Base-by-base conservation (phyloP, 1,139 yeast genomes). In the Candida anutae region DNA sequence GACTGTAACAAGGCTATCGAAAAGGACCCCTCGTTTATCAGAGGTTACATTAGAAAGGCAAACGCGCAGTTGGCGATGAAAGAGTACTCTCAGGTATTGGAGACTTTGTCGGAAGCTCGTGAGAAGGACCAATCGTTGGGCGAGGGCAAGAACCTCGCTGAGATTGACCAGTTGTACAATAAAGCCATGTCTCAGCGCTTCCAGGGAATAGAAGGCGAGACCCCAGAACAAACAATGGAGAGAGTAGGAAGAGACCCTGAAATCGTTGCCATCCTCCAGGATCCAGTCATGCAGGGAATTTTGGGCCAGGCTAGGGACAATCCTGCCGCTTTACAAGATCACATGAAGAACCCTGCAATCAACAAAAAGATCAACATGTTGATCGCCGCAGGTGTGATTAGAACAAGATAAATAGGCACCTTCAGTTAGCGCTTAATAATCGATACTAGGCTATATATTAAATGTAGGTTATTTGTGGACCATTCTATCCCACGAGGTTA, bases 41-140 rank as follows among this genome's bases (percentile, higher is more conserved):
- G 95, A 64, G 98, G 98, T 4, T 93, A 88, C 56, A 83, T 93
- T 42, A 80, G 98, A 62, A 93, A 90, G 68, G 98, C 98, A 25
- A 84, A 79, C 42, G 95, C 96, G 16, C 87, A 81, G 62, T 72
- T 87, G 53, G 88, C 94, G 25, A 83, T 85, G 75, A 81, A 81
- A 55, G 95, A 90, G 48, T 90, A 74, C 59, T 67, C 83, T 32
- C 72, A 75, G 46, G 85, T 88, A 36, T 69, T 84, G 53, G 94
- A 84, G 43, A 84, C 96, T 11, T 69, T 90, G 43, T 77, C 75
- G 32, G 69, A 53, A 16, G 98, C 95, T 10, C 79, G 93, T 48
- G 68, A 65, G 24, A 71, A 77, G 51, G 96, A 88, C 53, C 54
- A 68, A 26, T 81, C 77, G 40, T 48, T 63, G 24, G 76, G 73